These are phyloP conservation scores for Calendula officinalis DNA, from an alignment of 129 eudicot genomes.

Conservation along the genomic window DNA sequence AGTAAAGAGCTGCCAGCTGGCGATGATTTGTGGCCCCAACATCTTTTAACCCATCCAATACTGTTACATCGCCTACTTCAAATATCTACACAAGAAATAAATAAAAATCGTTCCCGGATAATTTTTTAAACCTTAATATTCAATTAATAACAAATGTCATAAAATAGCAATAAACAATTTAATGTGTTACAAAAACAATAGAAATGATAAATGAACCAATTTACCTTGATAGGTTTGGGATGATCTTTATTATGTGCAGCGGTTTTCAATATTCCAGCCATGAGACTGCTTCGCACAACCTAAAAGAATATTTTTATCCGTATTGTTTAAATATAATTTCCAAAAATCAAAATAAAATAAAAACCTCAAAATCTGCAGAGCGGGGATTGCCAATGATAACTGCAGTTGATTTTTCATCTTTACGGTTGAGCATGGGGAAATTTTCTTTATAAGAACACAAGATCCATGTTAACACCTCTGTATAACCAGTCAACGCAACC, in stretches of 20 bases:
- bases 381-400: constrained; percentile 88
- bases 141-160: neutral
- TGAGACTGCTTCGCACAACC: constrained; percentile 81
- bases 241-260: constrained; percentile 93
- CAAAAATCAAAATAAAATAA: constrained; percentile 14
- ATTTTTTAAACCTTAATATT: neutral
- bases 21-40: constrained; percentile 80
- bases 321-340: neutral
- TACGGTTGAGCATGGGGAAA: constrained; percentile 74
- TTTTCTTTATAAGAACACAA: constrained; percentile 79
- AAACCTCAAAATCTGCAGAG: constrained; percentile 85
- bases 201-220: no score
- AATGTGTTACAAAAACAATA: neutral
- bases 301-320: constrained; percentile 20
- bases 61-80: constrained; percentile 85
- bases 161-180: neutral
- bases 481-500: constrained; percentile 77
- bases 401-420: constrained; percentile 69
- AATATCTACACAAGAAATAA: constrained; percentile 49
- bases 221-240: constrained; percentile 92
- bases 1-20: constrained; percentile 79
- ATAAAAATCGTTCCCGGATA: neutral
- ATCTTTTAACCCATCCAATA: constrained; percentile 62
- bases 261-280: constrained; percentile 86
- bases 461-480: constrained; percentile 75